Evolutionary conservation across 2,329 filamentous ascomycete genomes (phyloP), one percentile per base, ranked within the genome.

Genomic region (Cladobotryum mycophilum): DNA sequence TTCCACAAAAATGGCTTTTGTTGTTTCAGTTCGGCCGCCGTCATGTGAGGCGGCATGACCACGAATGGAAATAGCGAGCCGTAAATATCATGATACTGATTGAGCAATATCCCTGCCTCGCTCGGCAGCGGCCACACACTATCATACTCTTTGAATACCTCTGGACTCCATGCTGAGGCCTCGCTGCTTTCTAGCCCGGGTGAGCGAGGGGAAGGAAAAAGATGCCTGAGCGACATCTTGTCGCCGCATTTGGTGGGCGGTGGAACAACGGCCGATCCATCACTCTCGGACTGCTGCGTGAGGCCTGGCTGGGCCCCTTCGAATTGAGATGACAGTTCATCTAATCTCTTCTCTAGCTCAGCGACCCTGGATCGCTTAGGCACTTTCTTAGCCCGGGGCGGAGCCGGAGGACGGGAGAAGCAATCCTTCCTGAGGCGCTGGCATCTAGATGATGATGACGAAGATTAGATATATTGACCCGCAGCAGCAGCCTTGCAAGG

Each of bases 341-440:
- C 69, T 1, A 78, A 67, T 1, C 75, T 67, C 60, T 72, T 73
- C 61, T 78, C 75, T 11, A 78, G 67, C 61, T 77, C 74, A 15
- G 75, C 70, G 38, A 78, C 74, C 43, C 74, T 66, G 15, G 73
- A 77, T 14, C 73, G 66, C 61, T 73, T 76, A 40, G 70, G 68
- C 17, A 68, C 65, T 60, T 72, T 76, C 58, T 74, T 74, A 46
- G 69, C 66, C 41, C 74, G 70, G 3, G 74, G 71, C 46, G 74
- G 73, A 13, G 74, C 75, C 43, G 75, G 73, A 38, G 64, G 72
- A 54, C 76, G 74, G 5, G 68, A 69, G 38, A 70, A 63, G 61
- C 75, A 78, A 47, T 70, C 58, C 56, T 78, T 78, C 49, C 66
- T 62, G 4, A 78, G 67, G 12, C 75, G 71, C 53, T 75, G 64